Evolutionary conservation across 2,329 filamentous ascomycete genomes (phyloP), one percentile per base, ranked within the genome.

Genomic region (Hypoxylon sp.): DNA sequence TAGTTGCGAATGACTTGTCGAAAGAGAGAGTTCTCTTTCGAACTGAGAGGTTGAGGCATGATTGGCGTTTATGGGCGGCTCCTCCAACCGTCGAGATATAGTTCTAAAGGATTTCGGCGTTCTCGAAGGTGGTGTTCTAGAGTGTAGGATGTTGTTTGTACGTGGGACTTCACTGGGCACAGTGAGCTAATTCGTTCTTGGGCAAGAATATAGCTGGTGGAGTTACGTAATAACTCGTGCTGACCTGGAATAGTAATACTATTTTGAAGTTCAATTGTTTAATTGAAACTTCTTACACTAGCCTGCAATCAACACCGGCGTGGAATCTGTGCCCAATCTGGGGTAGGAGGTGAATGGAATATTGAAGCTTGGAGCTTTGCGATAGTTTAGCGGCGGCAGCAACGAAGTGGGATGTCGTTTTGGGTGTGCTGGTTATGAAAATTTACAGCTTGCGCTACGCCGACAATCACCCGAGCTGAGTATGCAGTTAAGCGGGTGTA

Each of bases 1-100:
- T 98, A 99, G 82, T 93, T 91, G 80, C 95, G 94, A 77, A 99
- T 94, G 72, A 99, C 91, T 80, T 94, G 93, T 71, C 94, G 92
- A 83, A 99, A 99, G 84, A 98, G 91, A 80, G 94, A 91, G 76
- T 90, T 90, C 87, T 99, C 96, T 84, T 98, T 98, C 78, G 94
- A 90, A 78, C 87, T 90, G 68, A 94, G 85, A 78, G 87, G 87
- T 82, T 94, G 91, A 74, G 91, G 90, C 91, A 93, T 92, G 73
- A 62, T 70, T 65, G 72, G 55, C 59, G 63, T 48, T 31, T 29
- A 44, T 61, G 51, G 48, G 59, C n/a, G 55, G 56, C 58, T 70
- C 66, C 67, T 57, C 67, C 63, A 44, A 44, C 67, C 54, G 61
- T 68, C 50, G 42, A 47, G 42, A n/a, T 51, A 44, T 63, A 22